These are phyloP conservation scores for Chaetomium strumarium DNA, from an alignment of 2,329 filamentous ascomycete genomes.

Conservation along the genomic window DNA sequence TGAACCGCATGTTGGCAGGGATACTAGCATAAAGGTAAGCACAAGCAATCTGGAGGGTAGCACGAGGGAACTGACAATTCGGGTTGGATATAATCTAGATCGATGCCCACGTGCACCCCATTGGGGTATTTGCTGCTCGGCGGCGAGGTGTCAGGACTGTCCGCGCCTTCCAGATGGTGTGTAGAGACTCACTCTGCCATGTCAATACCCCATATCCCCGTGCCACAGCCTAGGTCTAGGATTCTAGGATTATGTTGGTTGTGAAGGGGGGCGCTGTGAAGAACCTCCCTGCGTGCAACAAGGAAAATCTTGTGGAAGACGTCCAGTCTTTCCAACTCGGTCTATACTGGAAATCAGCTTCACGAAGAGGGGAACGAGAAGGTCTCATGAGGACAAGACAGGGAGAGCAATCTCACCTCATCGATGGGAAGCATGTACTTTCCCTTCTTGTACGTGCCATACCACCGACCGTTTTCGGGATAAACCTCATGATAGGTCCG, in stretches of 20 bases:
- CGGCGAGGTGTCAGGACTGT: not conserved
- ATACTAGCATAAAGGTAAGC: constrained; percentile 46
- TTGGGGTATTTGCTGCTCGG: constrained; percentile 33
- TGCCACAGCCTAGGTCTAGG: constrained; percentile 73
- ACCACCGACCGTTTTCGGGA: constrained; percentile 61
- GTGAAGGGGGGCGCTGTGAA: constrained; percentile 31
- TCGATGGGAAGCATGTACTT: constrained; percentile 76
- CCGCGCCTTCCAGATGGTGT: too few relatives aligned
- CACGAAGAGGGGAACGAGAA: not conserved
- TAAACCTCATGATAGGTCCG: constrained; percentile 32
- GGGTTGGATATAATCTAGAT: constrained; percentile 58
- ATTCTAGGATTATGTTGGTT: constrained; percentile 31
- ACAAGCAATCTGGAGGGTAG: not conserved
- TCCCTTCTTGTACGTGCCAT: constrained; percentile 60
- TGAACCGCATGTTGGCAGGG: constrained; percentile 62
- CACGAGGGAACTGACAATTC: constrained; percentile 36
- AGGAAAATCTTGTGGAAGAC: constrained; percentile 74
- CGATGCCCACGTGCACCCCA: constrained; percentile 55
- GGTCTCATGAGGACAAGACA: not conserved
- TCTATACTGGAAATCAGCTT: constrained; percentile 36
- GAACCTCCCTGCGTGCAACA: constrained; percentile 50
- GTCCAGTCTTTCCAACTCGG: constrained; percentile 72
- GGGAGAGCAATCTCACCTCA: constrained; percentile 46
- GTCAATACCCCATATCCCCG: constrained; percentile 86
- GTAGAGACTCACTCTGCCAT: constrained; percentile 63